Evolutionary conservation across 176 grass and related monocot genomes (phyloP), one percentile per base, ranked within the genome.

Genomic region (Tillandsia fasciculata): DNA sequence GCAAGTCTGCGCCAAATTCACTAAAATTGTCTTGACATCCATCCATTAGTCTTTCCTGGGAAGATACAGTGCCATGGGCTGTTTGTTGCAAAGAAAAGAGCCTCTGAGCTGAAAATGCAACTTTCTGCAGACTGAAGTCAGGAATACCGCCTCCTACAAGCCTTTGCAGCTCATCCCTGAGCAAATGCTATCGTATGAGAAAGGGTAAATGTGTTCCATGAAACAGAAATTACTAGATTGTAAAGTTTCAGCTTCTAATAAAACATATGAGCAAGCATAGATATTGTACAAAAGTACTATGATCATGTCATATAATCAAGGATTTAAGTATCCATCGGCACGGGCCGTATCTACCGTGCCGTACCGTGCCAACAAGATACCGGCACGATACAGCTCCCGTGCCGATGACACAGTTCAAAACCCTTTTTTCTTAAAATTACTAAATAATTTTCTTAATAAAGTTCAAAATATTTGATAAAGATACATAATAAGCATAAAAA

Each of bases 1-100:
- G 80, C 63, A 96, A 86, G 48, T 80, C 71, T n/a, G 88, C 74
- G 22, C 92, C 92, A 81, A 96, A 96, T 89, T 96, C 92, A 76
- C 54, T 64, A 52, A 17, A 53, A 79, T 66, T 67, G 68, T 82
- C 67, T 79, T 75, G 75, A 70, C 67, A 72, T 48, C 49, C 73
- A 65, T 13, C 70, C 9, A 71, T 70, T 10, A 20, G 49, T 9
- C 68, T 81, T 71, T 50, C 74, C 6, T 71, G 79, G 53, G 72
- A 50, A 71, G 22, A 52, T 52, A 67, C 76, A 81, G 29, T 53
- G 42, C 81, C 71, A 64, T 49, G 2, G 54, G 66, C 64, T 75
- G 65, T 66, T 20, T 2, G 24, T 74, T 89, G 88, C 52, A 92
- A 83, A 50, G 83, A 76, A 84, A 50, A 68, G 33, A 96, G 75